Conservation (phyloP, 225 moss, liverwort and hornwort species). For the Asterella californica region DNA sequence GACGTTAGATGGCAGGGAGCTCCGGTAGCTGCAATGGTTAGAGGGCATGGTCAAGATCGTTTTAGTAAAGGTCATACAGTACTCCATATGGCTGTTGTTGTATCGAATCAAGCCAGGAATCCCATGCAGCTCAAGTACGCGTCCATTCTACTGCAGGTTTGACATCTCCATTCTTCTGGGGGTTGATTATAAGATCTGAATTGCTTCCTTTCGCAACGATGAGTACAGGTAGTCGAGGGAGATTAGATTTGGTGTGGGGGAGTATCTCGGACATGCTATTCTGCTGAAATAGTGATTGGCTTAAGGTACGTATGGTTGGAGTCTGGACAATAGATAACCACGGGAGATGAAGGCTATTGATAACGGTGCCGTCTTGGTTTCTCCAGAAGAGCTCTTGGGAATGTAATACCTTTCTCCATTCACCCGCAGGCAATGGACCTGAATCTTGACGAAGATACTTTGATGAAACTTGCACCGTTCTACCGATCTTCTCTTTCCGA, state of each 20-base stretch:
- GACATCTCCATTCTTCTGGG: neutral
- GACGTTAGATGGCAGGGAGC: constrained; percentile 98
- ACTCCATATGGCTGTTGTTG: constrained; percentile 79
- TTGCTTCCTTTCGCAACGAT: neutral
- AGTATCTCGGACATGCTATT: neutral
- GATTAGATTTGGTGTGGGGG: neutral
- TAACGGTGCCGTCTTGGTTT: neutral
- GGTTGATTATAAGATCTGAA: neutral
- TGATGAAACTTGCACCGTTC: constrained; percentile 94
- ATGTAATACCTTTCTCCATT: neutral
- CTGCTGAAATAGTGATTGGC: neutral
- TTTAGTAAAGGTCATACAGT: constrained; percentile 73
- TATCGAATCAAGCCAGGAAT: constrained; percentile 65
- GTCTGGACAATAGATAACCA: neutral
- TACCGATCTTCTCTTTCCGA: constrained; percentile 84
- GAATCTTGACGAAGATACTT: constrained; percentile 92
- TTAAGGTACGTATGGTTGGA: neutral
- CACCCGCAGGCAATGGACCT: constrained; percentile 74
- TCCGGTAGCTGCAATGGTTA: constrained; percentile 80
- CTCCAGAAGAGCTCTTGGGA: neutral
- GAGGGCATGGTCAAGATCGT: constrained; percentile 74
- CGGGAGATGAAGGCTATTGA: neutral
- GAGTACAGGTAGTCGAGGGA: neutral
- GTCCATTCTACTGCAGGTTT: constrained; percentile 86
- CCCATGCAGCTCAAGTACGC: constrained; percentile 92